These are phyloP conservation scores for Prunus mira DNA, from an alignment of 306 rosid genomes.

Conservation along the genomic window DNA sequence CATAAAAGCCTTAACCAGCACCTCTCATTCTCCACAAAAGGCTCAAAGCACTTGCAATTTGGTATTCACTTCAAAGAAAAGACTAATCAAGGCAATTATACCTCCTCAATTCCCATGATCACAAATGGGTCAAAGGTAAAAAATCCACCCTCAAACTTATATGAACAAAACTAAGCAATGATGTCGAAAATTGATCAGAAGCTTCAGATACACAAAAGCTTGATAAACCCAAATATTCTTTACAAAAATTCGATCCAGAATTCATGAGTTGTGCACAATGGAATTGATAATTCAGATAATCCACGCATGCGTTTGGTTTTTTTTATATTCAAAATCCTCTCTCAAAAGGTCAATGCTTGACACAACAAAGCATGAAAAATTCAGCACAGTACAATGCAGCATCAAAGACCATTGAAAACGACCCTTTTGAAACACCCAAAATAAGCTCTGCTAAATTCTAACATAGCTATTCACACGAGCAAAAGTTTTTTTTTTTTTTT, in stretches of 20 bases:
- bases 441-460: slow-evolving; percentile 8
- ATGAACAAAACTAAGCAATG: slow-evolving; percentile 22
- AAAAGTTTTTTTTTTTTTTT: not conserved
- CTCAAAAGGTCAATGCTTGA: slow-evolving; percentile 21
- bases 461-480: not conserved
- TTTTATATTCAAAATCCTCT: not conserved
- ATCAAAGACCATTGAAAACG: slow-evolving; percentile 17
- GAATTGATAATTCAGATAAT: slow-evolving; percentile 29
- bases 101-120: slow-evolving; percentile 26
- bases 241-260: slow-evolving; percentile 31
- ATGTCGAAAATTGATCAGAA: slow-evolving; percentile 26
- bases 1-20: slow-evolving; percentile 23
- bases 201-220: slow-evolving; percentile 33
- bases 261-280: slow-evolving; percentile 23
- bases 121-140: slow-evolving; percentile 31
- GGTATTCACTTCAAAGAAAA: slow-evolving; percentile 30
- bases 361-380: slow-evolving; percentile 27
- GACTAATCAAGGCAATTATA: slow-evolving; percentile 22
- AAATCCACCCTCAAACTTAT: slow-evolving; percentile 27
- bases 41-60: slow-evolving; percentile 30
- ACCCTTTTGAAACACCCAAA: slow-evolving; percentile 18
- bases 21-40: slow-evolving; percentile 36
- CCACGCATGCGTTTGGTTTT: slow-evolving; percentile 21
- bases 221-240: slow-evolving; percentile 30
- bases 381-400: slow-evolving; percentile 25